Percentiles rank a stretch among this genome's conserved stretches.
Evolutionary conservation across 2,329 filamentous ascomycete genomes (phyloP).

Genomic region (Myotisia sp.): DNA sequence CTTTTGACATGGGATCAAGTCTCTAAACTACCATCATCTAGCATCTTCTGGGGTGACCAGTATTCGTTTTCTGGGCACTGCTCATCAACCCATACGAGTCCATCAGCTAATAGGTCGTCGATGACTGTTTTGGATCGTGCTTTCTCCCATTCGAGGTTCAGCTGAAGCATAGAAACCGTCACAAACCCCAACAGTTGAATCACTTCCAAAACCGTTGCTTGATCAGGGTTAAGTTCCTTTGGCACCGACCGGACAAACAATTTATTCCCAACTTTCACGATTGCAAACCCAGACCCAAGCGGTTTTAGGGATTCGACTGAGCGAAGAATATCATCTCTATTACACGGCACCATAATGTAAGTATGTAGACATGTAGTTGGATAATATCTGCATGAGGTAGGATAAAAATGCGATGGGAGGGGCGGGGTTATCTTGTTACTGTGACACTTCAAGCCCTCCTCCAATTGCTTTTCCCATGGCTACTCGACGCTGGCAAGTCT

Average conservation of each 20-base stretch:
- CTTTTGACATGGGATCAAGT: too few relatives aligned
- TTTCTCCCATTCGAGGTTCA: slow-evolving; percentile 74
- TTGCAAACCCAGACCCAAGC: slow-evolving; percentile 73
- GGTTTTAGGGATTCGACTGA: slow-evolving; percentile 79
- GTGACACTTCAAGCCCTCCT: slow-evolving; percentile 60
- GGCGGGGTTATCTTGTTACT: slow-evolving; percentile 45
- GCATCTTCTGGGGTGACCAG: slow-evolving; percentile 47
- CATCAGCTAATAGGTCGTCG: slow-evolving; percentile 76
- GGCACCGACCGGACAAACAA: slow-evolving; percentile 85
- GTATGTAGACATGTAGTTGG: background rate
- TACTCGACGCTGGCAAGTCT: slow-evolving; percentile 65
- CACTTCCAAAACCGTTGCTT: slow-evolving; percentile 80
- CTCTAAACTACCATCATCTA: slow-evolving; percentile 29
- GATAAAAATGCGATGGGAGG: background rate
- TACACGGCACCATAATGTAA: background rate
- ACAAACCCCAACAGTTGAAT: slow-evolving; percentile 83
- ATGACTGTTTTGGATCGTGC: slow-evolving; percentile 78
- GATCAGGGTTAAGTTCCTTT: slow-evolving; percentile 88
- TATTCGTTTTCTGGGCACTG: slow-evolving; percentile 82
- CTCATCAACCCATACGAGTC: slow-evolving; percentile 85
- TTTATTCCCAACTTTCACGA: slow-evolving; percentile 68
- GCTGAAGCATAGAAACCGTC: slow-evolving; percentile 72
- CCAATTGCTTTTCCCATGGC: slow-evolving; percentile 60
- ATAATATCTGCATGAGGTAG: too few relatives aligned
- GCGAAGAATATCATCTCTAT: slow-evolving; percentile 71